Conservation (phyloP, 2,329 filamentous ascomycete genomes). For the Fusarium lateritium region DNA sequence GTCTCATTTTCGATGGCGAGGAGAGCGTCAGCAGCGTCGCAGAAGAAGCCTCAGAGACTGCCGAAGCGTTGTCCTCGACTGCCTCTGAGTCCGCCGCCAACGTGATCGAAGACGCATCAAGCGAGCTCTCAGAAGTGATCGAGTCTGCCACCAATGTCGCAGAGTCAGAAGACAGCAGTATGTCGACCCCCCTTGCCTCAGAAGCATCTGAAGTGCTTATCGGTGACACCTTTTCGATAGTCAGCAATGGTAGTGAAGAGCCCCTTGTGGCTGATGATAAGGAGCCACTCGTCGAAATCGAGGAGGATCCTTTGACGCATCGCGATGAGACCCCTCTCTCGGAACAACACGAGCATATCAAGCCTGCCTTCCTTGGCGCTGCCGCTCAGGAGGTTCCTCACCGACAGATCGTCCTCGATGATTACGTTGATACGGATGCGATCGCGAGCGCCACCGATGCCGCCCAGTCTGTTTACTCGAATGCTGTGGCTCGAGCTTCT, state of each 20-base stretch:
- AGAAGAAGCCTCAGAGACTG: constrained; percentile 36
- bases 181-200: constrained; percentile 45
- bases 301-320: constrained; percentile 43
- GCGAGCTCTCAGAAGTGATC: constrained; percentile 41
- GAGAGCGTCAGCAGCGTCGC: constrained; percentile 30
- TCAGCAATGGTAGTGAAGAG: constrained; percentile 49
- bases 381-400: constrained; percentile 66
- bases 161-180: constrained; percentile 41
- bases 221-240: constrained; percentile 42
- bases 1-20: constrained; percentile 27
- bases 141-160: constrained; percentile 35
- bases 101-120: constrained; percentile 39
- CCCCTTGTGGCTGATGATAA: constrained; percentile 46
- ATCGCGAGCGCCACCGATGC: constrained; percentile 59
- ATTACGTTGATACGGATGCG: constrained; percentile 58
- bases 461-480: constrained; percentile 72
- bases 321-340: constrained; percentile 45
- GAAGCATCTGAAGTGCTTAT: constrained; percentile 48
- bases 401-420: constrained; percentile 65
- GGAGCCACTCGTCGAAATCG: constrained; percentile 48
- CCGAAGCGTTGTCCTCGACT: constrained; percentile 32
- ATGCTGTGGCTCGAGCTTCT: constrained; percentile 76
- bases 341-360: constrained; percentile 55
- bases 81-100: constrained; percentile 44
- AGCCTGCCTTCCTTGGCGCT: constrained; percentile 65